Evolutionary conservation across 2,329 filamentous ascomycete genomes (phyloP), one percentile per base, ranked within the genome.

Genomic region (Phaeosphaeria sp.): DNA sequence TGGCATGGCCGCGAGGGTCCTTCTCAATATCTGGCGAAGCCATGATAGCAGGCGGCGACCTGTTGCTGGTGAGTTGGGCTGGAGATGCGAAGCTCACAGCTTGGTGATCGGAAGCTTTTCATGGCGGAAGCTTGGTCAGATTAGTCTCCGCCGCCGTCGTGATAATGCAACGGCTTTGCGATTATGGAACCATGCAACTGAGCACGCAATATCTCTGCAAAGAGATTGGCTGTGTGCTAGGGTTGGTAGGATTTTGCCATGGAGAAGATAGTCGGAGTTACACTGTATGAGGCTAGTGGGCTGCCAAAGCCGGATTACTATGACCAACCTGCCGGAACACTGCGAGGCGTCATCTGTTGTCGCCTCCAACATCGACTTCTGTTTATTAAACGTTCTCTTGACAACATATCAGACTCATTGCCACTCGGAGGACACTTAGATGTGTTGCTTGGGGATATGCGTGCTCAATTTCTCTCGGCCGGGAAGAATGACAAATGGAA

Each of bases 51-150:
- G 25, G 23, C 15, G 36, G n/a, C 42, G 33, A 18, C 20, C 13
- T 2, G 4, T 27, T 43, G 22, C 11, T 23, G 10, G 3, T 6
- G 18, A 44, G 30, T 39, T n/a, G 39, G 15, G 36, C 36, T 36
- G 20, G 44, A 46, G 42, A 15, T 50, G 44, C 46, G 48, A 50
- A 56, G 52, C 36, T 39, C n/a, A 17, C 21, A 25, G 49, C 51
- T 53, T 55, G 63, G 48, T 46, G 39, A 18, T 11, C 46, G 56
- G 54, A 68, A 67, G 65, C 64, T 59, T 60, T 58, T 60, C 62
- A 69, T 66, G 65, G 65, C 65, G 47, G 46, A 65, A 63, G 60
- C 58, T 60, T 63, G 46, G 15, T 48, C 46, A n/a, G 18, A 25
- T 30, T 48, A 48, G 46, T 48, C 25, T 30, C 17, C 18, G 9